A percentile compares a stretch with the other conserved stretches of the same genome.
phyloP scores from a whole-genome alignment of 2,329 filamentous ascomycete genomes.

The Rutstroemia sp. region DNA sequence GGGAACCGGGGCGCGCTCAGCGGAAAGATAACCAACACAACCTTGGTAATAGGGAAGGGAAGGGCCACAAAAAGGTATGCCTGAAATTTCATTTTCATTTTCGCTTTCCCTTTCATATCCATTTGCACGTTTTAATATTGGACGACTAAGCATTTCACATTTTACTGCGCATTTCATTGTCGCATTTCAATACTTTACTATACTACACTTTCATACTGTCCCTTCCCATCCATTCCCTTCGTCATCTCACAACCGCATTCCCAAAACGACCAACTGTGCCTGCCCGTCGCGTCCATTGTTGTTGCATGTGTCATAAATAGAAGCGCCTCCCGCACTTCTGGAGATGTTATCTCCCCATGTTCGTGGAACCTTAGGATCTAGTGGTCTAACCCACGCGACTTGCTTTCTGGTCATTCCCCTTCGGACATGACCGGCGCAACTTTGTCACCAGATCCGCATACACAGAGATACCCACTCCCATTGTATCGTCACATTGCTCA shows the following conservation, averaged over 20 bases:
- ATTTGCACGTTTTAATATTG: background rate
- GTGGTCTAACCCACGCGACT: conserved; percentile 23
- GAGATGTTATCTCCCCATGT: conserved; percentile 14
- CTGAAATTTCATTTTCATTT: conserved; percentile 6
- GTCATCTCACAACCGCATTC: background rate
- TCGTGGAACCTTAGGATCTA: conserved; percentile 19
- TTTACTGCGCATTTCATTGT: background rate
- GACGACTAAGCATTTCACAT: background rate
- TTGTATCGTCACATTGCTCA: conserved; percentile 20
- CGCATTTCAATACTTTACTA: background rate
- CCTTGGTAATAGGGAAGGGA: background rate
- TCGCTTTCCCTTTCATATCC: background rate
- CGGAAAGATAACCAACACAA: too few relatives aligned
- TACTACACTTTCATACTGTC: background rate
- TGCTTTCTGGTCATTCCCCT: conserved; percentile 23
- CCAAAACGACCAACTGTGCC: conserved; percentile 1
- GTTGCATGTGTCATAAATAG: conserved; percentile 6
- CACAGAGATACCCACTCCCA: conserved; percentile 22
- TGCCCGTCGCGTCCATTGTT: conserved; percentile 5
- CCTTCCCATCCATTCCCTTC: background rate
- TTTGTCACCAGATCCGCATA: conserved; percentile 26
- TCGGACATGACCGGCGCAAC: conserved; percentile 20
- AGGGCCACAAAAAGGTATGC: conserved; percentile 3
- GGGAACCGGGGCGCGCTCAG: background rate
- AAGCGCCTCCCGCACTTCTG: background rate